Evolutionary conservation across 805 yeast species (phyloP).

Genomic region (Candida quercuum): DNA sequence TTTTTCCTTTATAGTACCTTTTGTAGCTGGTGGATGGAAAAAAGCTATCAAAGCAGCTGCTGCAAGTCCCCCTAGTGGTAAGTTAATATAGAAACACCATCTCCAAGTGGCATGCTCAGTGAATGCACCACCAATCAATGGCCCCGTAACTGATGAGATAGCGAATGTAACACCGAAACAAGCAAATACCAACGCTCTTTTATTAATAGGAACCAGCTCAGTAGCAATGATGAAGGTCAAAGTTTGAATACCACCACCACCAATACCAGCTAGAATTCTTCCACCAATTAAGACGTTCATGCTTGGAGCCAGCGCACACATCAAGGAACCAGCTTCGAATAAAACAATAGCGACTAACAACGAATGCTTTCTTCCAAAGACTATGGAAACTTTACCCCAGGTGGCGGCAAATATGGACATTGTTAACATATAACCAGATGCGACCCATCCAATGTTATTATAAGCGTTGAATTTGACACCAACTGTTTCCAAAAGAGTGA

Average conservation of each 20-base stretch:
- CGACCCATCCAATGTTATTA: conserved; percentile 53
- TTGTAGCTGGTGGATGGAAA: conserved; percentile 43
- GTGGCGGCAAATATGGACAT: conserved; percentile 47
- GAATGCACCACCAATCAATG: conserved; percentile 63
- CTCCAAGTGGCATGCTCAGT: conserved; percentile 60
- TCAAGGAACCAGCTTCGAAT: conserved; percentile 58
- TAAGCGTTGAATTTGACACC: conserved; percentile 45
- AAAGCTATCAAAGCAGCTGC: conserved; percentile 31
- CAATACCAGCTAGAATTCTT: conserved; percentile 64
- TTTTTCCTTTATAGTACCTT: conserved; percentile 33
- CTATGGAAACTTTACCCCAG: conserved; percentile 55
- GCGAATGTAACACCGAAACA: conserved; percentile 32
- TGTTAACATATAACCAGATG: conserved; percentile 50
- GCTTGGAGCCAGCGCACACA: conserved; percentile 47
- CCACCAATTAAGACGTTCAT: conserved; percentile 67
- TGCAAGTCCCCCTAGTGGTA: conserved; percentile 59
- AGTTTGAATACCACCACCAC: conserved; percentile 64
- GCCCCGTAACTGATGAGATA: conserved; percentile 52
- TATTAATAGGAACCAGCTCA: conserved; percentile 36
- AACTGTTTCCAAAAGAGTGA: conserved; percentile 44
- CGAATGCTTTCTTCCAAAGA: conserved; percentile 36
- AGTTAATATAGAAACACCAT: conserved; percentile 70
- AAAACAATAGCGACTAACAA: conserved; percentile 20
- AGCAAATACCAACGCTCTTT: conserved; percentile 15
- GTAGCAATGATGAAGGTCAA: conserved; percentile 52